phyloP scores from a whole-genome alignment of 2,329 filamentous ascomycete species.

The Botrytis porri region DNA sequence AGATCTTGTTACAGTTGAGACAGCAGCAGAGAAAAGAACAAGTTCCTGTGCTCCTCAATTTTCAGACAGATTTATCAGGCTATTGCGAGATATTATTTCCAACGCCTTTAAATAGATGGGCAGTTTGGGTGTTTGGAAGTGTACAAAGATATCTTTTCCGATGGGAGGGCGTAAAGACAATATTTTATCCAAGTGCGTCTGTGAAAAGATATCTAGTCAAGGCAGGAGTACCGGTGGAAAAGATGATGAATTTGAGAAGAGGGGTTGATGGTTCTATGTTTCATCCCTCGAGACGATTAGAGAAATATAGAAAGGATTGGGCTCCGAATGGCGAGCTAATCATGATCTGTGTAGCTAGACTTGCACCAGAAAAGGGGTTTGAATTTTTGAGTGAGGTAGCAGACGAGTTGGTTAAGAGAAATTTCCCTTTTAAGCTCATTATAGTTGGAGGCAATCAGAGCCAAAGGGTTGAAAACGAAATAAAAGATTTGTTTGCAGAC shows the following conservation, averaged over 20 bases:
- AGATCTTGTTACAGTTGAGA: constrained; percentile 65
- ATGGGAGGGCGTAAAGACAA: constrained; percentile 57
- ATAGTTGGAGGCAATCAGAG: constrained; percentile 69
- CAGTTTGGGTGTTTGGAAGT: constrained; percentile 58
- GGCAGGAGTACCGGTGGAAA: constrained; percentile 53
- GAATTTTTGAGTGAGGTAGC: constrained; percentile 60
- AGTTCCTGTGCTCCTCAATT: constrained; percentile 63
- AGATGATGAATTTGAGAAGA: constrained; percentile 59
- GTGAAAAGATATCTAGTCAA: constrained; percentile 59
- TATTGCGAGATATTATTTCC: constrained; percentile 71
- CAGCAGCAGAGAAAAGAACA: constrained; percentile 54
- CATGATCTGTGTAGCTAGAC: constrained; percentile 62
- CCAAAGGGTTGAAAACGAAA: constrained; percentile 57
- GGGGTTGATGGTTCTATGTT: constrained; percentile 65
- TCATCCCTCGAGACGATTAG: constrained; percentile 51
- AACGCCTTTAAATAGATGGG: constrained; percentile 56
- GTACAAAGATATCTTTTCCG: constrained; percentile 67
- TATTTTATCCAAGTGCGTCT: constrained; percentile 67
- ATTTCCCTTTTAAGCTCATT: constrained; percentile 60
- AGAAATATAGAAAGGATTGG: constrained; percentile 50
- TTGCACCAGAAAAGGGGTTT: constrained; percentile 70
- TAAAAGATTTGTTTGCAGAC: constrained; percentile 56
- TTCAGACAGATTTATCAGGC: constrained; percentile 67
- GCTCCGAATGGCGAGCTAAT: constrained; percentile 63
- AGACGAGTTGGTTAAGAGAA: constrained; percentile 51